Base-by-base conservation (phyloP, 2,329 filamentous ascomycete genomes). In the Aspergillus puulaauensis region DNA sequence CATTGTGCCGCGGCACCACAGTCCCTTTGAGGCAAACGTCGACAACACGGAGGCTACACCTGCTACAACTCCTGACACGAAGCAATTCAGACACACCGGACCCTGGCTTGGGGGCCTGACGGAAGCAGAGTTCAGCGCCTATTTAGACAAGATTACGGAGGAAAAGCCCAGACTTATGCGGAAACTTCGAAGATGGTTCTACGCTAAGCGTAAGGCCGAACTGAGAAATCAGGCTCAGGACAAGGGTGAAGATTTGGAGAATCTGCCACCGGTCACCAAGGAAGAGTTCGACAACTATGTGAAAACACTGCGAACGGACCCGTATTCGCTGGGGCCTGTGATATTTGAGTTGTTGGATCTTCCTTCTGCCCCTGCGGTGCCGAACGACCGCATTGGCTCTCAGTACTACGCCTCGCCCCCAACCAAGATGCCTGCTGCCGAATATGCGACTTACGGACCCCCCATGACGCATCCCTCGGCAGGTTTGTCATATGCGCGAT, bases 391-490 rank as follows among this genome's bases (percentile, higher is more conserved):
- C 24, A 68, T 75, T 24, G 68, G 68, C 41, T 53, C 59, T 23
- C 68, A 67, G 40, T 70, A 73, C 62, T 80, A 67, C 69, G 68
- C 64, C 61, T 71, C 62, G 60, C 77, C 60, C 14, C 70, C 64
- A 41, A 73, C 66, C 47, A 73, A 71, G 47, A 60, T 74, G 47
- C 70, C 69, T 24, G 72, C 79, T 7, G 58, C 73, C 9, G 75
- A 77, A 56, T 83, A 82, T 64, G 74, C 74, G 35, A 66, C 70
- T 33, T 70, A 70, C 27, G 82, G 81, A 3, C 83, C 83, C 19
- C 83, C 84, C 1, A 81, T 80, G 57, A 88, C 86, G 7, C 86
- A 89, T 70, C 86, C 86, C 3, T 86, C 83, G 4, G 86, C 83
- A 4, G 86, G 86, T 61, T 75, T 89, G 5, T 82, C 83, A 14